These are phyloP conservation scores for Tylopilus rubrobrunneus DNA, from an alignment of 768 basidiomycete species.

Conservation along the genomic window DNA sequence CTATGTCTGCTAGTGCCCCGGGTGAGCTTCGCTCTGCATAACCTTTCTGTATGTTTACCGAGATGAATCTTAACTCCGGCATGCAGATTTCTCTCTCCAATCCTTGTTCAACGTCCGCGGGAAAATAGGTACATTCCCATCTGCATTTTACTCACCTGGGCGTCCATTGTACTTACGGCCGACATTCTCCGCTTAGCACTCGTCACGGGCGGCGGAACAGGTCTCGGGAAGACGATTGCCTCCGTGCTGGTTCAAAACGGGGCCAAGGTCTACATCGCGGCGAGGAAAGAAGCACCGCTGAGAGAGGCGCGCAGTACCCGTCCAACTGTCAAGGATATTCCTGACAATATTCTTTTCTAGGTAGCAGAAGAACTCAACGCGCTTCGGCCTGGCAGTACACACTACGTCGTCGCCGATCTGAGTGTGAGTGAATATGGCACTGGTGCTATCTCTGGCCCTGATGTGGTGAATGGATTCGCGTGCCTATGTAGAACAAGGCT, in stretches of 20 bases:
- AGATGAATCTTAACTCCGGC: not conserved
- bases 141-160: not conserved
- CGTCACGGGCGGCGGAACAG: conserved; percentile 80
- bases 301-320: conserved; percentile 50
- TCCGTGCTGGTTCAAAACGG: conserved; percentile 80
- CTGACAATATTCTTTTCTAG: conserved; percentile 24
- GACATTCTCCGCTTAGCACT: conserved; percentile 45
- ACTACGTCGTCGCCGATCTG: conserved; percentile 74
- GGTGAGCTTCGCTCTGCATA: conserved; percentile 2
- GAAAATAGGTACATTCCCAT: conserved; percentile 51
- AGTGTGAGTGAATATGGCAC: conserved; percentile 43
- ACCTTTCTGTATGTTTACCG: not conserved
- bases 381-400: conserved; percentile 53
- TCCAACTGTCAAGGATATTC: conserved; percentile 30
- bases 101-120: conserved; percentile 64
- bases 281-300: conserved; percentile 74
- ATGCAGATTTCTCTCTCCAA: conserved; percentile 47
- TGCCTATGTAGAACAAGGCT: conserved; percentile 56
- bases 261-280: conserved; percentile 86
- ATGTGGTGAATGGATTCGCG: not conserved
- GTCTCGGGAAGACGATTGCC: conserved; percentile 84
- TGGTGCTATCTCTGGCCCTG: not conserved
- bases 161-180: not conserved
- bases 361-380: conserved; percentile 59
- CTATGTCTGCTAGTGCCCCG: conserved; percentile 9